Percentiles rank a stretch among this genome's conserved stretches.
Evolutionary conservation across 129 eudicot genomes (phyloP).

Genomic region (Tagetes erecta): DNA sequence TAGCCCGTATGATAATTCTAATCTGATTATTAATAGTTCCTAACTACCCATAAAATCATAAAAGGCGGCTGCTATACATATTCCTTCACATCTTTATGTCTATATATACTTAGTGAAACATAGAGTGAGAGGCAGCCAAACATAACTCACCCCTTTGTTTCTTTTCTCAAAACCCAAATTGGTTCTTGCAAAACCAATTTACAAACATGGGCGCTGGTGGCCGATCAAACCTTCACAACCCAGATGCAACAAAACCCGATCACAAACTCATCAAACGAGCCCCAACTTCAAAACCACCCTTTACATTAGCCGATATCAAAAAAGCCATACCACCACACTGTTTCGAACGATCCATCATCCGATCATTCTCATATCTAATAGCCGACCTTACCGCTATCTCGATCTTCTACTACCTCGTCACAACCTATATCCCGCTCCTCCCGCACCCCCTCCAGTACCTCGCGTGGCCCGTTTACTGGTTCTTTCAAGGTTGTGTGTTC

Average conservation of each 20-base stretch:
- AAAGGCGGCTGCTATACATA: background rate
- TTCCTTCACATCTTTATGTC: no score
- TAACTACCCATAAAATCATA: no score
- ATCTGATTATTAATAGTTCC: no score
- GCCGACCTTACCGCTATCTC: slow-evolving; percentile 34
- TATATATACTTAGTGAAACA: no score
- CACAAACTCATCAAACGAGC: slow-evolving; percentile 36
- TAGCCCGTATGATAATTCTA: no score
- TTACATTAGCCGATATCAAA: slow-evolving; percentile 45
- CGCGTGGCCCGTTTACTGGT: slow-evolving; percentile 55
- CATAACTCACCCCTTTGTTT: background rate
- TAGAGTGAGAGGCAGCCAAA: background rate
- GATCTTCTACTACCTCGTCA: slow-evolving; percentile 42
- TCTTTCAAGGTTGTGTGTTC: slow-evolving; percentile 47
- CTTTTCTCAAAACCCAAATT: background rate
- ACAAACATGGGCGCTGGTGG: slow-evolving; percentile 47
- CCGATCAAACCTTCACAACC: slow-evolving; percentile 10
- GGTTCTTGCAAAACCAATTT: background rate
- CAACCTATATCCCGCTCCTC: slow-evolving; percentile 42
- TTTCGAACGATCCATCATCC: slow-evolving; percentile 42
- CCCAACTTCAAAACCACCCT: slow-evolving; percentile 53
- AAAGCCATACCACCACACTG: slow-evolving; percentile 67
- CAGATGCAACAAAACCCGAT: slow-evolving; percentile 21
- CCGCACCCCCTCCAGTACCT: slow-evolving; percentile 46
- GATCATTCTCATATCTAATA: slow-evolving; percentile 42